Percentiles rank a stretch among this genome's conserved stretches.
phyloP scores from a whole-genome alignment of 768 basidiomycete species.

The Mycena amicta region DNA sequence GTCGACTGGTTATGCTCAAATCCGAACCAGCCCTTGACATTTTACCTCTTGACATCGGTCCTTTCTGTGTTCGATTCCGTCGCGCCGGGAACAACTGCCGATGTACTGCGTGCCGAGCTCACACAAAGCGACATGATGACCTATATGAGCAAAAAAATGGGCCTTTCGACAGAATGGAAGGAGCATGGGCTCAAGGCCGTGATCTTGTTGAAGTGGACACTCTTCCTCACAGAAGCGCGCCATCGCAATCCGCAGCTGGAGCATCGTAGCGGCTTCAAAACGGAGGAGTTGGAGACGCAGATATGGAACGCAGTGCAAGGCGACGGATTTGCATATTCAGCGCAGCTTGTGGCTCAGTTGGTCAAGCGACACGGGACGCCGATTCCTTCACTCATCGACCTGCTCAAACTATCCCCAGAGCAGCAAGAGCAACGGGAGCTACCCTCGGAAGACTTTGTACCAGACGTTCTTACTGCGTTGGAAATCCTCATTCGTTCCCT shows the following conservation, averaged over 20 bases:
- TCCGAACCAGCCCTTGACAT: constrained; percentile 68
- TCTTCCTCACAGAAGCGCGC: constrained; percentile 78
- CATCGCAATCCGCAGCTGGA: constrained; percentile 69
- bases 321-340: constrained; percentile 76
- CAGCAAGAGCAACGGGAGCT: constrained; percentile 49
- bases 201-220: constrained; percentile 83
- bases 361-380: constrained; percentile 44
- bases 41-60: constrained; percentile 67
- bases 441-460: constrained; percentile 54
- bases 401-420: constrained; percentile 37
- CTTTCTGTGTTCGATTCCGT: constrained; percentile 69
- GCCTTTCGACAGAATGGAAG: constrained; percentile 60
- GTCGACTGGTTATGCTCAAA: constrained; percentile 73
- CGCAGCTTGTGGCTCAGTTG: constrained; percentile 58
- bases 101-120: constrained; percentile 48
- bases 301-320: constrained; percentile 85
- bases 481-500: constrained; percentile 73
- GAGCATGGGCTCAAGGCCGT: constrained; percentile 71
- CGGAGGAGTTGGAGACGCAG: constrained; percentile 79
- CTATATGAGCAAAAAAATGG: constrained; percentile 63
- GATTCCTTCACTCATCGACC: constrained; percentile 38
- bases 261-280: constrained; percentile 63
- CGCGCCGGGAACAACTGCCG: constrained; percentile 52
- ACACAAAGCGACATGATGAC: constrained; percentile 49
- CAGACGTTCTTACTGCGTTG: constrained; percentile 58